Evolutionary conservation across 192 early-diverging fungal genomes (phyloP).

Genomic region (Podila horticola): DNA sequence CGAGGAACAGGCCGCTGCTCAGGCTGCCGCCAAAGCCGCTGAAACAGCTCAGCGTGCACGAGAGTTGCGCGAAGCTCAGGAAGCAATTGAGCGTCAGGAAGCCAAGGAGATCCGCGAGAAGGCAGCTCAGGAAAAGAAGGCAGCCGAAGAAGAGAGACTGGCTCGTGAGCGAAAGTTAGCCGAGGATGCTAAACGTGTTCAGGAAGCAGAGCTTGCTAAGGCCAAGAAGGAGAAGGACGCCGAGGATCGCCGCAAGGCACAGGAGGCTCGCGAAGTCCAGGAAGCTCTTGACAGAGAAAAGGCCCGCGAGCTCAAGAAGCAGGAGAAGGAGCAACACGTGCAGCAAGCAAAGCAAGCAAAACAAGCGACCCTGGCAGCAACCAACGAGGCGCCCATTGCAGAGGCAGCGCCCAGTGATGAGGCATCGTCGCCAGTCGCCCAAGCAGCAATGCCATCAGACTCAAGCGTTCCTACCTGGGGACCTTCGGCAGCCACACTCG

Average conservation of each 20-base stretch:
- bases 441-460: constrained; percentile 4
- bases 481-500: constrained; percentile 37
- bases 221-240: constrained; percentile 2
- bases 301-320: neutral
- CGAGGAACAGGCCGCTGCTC: constrained; percentile 19
- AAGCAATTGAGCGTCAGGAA: constrained; percentile 37
- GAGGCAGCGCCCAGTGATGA: neutral
- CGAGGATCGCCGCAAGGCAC: constrained; percentile 15
- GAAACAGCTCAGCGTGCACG: constrained; percentile 16
- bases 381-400: neutral
- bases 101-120: constrained; percentile 26
- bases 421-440: neutral
- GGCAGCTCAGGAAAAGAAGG: constrained; percentile 19
- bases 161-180: constrained; percentile 9
- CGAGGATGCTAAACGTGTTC: constrained; percentile 9
- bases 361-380: neutral
- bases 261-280: constrained; percentile 20
- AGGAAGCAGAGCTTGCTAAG: neutral
- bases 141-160: constrained; percentile 27
- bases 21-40: constrained; percentile 25
- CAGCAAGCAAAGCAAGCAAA: neutral
- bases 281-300: constrained; percentile 23
- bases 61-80: constrained; percentile 32
- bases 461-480: constrained; percentile 43
- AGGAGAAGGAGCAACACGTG: neutral